Conservation (phyloP, 257 asterid genomes). For the Nicotiana otophora region DNA sequence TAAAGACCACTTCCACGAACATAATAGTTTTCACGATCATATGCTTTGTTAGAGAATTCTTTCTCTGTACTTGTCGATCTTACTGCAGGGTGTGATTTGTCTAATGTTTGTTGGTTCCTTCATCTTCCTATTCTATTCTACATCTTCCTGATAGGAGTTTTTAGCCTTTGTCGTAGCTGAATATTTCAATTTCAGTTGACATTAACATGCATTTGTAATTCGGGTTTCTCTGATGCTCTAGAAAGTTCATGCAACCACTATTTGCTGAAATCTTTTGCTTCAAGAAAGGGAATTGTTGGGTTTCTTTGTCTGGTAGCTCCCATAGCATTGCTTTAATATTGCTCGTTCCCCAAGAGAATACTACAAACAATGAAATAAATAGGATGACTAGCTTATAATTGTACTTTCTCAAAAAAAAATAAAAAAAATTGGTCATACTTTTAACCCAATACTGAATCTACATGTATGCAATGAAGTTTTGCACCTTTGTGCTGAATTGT, state of each 20-base stretch:
- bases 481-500: too few relatives aligned
- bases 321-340: background rate
- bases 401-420: too few relatives aligned
- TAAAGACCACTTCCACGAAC: too few relatives aligned
- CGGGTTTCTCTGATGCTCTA: background rate
- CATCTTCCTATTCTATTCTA: background rate
- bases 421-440: too few relatives aligned
- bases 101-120: background rate
- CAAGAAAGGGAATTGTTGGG: background rate
- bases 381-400: too few relatives aligned
- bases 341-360: background rate
- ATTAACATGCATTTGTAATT: background rate
- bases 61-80: background rate
- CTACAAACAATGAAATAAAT: too few relatives aligned
- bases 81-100: background rate
- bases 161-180: background rate
- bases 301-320: background rate
- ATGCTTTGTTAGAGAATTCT: too few relatives aligned
- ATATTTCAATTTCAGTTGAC: background rate
- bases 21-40: too few relatives aligned
- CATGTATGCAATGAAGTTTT: too few relatives aligned
- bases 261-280: background rate
- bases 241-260: background rate
- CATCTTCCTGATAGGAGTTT: background rate
- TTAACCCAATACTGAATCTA: too few relatives aligned